A percentile compares a stretch with the other conserved stretches of the same genome.
Conservation (phyloP, 441 rosid genomes). For the Brassica hybrid region DNA sequence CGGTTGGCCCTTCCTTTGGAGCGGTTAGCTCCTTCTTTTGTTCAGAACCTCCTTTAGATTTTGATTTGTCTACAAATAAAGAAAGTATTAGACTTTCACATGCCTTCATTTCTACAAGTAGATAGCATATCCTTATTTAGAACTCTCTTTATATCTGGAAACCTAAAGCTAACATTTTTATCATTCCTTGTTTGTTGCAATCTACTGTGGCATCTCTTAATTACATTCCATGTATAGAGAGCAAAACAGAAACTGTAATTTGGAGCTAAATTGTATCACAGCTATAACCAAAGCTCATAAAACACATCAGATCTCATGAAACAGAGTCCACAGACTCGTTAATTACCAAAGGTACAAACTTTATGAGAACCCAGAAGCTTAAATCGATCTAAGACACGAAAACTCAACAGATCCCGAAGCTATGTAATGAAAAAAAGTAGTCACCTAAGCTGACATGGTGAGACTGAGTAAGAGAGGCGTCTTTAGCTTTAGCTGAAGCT, state of each 20-base stretch:
- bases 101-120: background rate
- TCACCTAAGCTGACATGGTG: slow-evolving; percentile 50
- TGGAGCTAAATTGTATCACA: slow-evolving; percentile 21
- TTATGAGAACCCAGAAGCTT: slow-evolving; percentile 20
- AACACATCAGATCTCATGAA: slow-evolving; percentile 37
- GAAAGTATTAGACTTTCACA: background rate
- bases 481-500: slow-evolving; percentile 82
- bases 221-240: slow-evolving; percentile 22
- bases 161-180: slow-evolving; percentile 13
- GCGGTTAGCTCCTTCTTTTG: too few species aligned
- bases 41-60: slow-evolving; percentile 70
- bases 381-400: slow-evolving; percentile 42
- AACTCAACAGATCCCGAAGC: slow-evolving; percentile 46
- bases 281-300: slow-evolving; percentile 44
- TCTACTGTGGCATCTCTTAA: slow-evolving; percentile 1
- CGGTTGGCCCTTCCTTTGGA: too few species aligned
- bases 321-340: background rate
- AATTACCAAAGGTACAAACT: slow-evolving; percentile 34
- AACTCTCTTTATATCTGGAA: background rate
- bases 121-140: background rate
- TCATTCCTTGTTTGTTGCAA: background rate
- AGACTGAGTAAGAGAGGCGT: slow-evolving; percentile 74
- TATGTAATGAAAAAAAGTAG: slow-evolving; percentile 8
- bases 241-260: slow-evolving; percentile 27
- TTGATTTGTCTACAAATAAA: slow-evolving; percentile 67